Evolutionary conservation across 202 grass and related monocot genomes (phyloP).

Genomic region (Elaeis oleifera): DNA sequence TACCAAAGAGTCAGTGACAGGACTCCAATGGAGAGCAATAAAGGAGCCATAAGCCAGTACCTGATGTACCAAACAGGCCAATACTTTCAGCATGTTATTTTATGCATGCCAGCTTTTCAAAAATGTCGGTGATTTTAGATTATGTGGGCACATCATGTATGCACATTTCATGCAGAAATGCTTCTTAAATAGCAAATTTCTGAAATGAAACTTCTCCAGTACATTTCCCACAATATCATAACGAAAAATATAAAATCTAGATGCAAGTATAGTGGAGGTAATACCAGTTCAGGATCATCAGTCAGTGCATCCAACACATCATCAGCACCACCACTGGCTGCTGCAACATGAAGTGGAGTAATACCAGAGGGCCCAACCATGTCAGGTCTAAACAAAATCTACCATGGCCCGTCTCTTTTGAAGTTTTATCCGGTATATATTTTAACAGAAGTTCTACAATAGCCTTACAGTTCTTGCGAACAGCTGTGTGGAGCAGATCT

Average conservation of each 20-base stretch:
- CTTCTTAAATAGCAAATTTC: too few species aligned
- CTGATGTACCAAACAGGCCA: too few species aligned
- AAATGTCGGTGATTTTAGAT: too few species aligned
- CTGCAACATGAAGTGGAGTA: constrained; percentile 87
- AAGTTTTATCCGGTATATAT: constrained; percentile 36
- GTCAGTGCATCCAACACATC: constrained; percentile 76
- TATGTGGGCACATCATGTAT: too few species aligned
- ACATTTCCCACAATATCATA: too few species aligned
- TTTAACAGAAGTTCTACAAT: constrained; percentile 70
- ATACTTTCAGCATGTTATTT: too few species aligned
- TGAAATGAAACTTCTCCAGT: too few species aligned
- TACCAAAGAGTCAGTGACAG: too few species aligned
- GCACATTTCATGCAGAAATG: too few species aligned
- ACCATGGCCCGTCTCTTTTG: constrained; percentile 22
- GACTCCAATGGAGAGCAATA: too few species aligned
- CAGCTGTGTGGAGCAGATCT: constrained; percentile 65
- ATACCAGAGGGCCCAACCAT: constrained; percentile 47
- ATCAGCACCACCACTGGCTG: constrained; percentile 53
- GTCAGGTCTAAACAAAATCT: constrained; percentile 77
- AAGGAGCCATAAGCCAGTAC: too few species aligned
- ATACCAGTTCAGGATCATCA: constrained; percentile 78
- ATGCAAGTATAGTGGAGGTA: constrained; percentile 23
- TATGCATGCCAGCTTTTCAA: too few species aligned
- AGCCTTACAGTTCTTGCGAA: constrained; percentile 45
- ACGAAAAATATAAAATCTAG: background rate